phyloP scores from a whole-genome alignment of 371 early-diverging fungal genomes.

The Haplosporangium sp. region DNA sequence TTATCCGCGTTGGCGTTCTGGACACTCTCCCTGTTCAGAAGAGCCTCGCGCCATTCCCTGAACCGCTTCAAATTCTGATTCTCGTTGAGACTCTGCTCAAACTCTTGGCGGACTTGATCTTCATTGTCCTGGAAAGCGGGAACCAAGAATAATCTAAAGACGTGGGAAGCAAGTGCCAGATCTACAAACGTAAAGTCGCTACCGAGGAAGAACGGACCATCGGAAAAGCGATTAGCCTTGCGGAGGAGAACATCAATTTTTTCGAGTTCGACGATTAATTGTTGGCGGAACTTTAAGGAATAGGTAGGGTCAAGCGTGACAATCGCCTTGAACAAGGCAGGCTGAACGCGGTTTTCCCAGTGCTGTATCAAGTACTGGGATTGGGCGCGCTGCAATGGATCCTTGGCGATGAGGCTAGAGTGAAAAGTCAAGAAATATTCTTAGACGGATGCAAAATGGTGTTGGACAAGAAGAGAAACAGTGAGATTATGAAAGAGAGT shows the following conservation, averaged over 20 bases:
- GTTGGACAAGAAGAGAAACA: neutral
- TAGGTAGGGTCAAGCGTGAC: conserved; percentile 50
- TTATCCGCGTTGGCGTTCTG: conserved; percentile 9
- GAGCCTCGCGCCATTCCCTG: conserved; percentile 20
- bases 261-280: conserved; percentile 29
- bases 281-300: conserved; percentile 31
- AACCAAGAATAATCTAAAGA: conserved; percentile 24
- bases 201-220: conserved; percentile 66
- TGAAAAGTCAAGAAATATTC: neutral
- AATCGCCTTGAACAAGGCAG: conserved; percentile 44
- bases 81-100: conserved; percentile 27
- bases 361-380: conserved; percentile 68
- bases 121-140: conserved; percentile 33
- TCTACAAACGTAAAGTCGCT: conserved; percentile 44
- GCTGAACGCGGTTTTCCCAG: conserved; percentile 30
- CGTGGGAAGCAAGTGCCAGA: conserved; percentile 34
- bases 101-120: conserved; percentile 24
- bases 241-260: conserved; percentile 46
- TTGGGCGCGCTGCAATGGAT: conserved; percentile 61
- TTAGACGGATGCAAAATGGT: no score
- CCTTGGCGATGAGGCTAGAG: conserved; percentile 56
- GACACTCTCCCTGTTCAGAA: conserved; percentile 4
- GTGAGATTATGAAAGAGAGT: neutral
- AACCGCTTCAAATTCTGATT: conserved; percentile 20
- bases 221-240: conserved; percentile 19